Evolutionary conservation across 257 asterid genomes (phyloP).

Genomic region (Salvia miltiorrhiza): DNA sequence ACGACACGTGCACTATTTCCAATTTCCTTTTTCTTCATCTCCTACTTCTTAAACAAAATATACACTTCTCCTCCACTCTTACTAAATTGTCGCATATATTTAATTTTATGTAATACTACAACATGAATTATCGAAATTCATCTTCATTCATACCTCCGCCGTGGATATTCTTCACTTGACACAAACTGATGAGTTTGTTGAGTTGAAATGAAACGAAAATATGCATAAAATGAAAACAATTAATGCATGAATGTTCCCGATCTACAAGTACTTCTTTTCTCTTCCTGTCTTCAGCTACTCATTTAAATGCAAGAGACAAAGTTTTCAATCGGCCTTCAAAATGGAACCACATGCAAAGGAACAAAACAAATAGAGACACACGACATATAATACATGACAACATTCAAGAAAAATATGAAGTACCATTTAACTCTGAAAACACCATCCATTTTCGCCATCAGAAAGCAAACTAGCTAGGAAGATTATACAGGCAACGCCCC

Average conservation of each 20-base stretch:
- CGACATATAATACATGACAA: not conserved
- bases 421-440: not conserved
- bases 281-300: not conserved
- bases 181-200: not conserved
- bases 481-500: not conserved
- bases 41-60: not conserved
- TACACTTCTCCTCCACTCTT: no score
- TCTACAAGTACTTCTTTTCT: not conserved
- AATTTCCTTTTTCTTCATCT: not conserved
- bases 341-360: not conserved
- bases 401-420: not conserved
- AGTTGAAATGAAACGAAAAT: not conserved
- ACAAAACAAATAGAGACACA: not conserved
- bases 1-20: slow-evolving; percentile 36
- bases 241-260: not conserved
- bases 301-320: slow-evolving; percentile 1
- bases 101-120: no score
- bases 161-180: not conserved
- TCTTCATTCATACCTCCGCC: not conserved
- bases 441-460: not conserved
- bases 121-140: not conserved
- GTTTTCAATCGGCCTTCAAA: not conserved
- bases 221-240: not conserved
- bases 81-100: no score
- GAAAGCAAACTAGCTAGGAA: not conserved